phyloP scores from a whole-genome alignment of 176 grass and related monocot species.

The Carex kokanica region DNA sequence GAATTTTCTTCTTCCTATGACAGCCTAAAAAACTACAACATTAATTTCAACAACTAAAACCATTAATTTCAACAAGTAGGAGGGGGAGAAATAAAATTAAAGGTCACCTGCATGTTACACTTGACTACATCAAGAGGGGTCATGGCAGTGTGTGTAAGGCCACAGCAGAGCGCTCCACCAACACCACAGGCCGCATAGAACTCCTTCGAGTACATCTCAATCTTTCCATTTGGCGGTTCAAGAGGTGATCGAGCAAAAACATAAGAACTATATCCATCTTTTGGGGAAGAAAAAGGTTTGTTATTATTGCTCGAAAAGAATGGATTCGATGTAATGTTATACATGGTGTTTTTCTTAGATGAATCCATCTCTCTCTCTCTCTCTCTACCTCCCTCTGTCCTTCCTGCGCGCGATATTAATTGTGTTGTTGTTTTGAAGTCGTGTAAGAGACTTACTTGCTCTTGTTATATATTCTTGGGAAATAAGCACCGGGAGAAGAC shows the following conservation, averaged over 20 bases:
- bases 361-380: constrained; percentile 10
- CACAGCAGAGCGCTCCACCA: constrained; percentile 25
- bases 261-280: neutral
- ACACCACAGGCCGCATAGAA: constrained; percentile 22
- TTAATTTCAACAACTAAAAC: too few relatives aligned
- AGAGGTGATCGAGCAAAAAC: constrained; percentile 13
- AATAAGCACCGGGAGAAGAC: neutral
- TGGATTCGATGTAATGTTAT: constrained; percentile 3
- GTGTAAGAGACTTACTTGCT: neutral
- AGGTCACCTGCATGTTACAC: constrained; percentile 35
- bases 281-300: neutral
- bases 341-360: constrained; percentile 15
- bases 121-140: constrained; percentile 36
- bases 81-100: neutral
- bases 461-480: neutral
- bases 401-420: neutral
- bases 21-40: too few relatives aligned
- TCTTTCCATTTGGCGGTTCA: neutral
- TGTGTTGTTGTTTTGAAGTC: neutral
- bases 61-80: neutral
- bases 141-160: constrained; percentile 26
- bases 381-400: neutral
- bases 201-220: constrained; percentile 32
- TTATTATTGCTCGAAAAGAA: neutral
- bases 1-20: too few relatives aligned